Base-by-base conservation (phyloP, 2,329 filamentous ascomycete species). In the Aspergillus arachidicola region DNA sequence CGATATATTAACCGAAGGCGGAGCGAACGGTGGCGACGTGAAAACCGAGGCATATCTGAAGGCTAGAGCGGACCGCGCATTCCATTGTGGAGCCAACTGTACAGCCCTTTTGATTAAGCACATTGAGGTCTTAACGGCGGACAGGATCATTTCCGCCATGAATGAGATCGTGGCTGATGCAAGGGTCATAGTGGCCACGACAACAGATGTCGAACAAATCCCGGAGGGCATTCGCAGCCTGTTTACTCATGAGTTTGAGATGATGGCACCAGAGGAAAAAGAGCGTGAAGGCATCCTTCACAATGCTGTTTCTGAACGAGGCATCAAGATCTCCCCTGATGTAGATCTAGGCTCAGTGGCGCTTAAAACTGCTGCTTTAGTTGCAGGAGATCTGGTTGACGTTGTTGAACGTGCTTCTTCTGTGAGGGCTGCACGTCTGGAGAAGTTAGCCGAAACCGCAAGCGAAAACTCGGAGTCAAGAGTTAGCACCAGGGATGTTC, bases 231-330 rank as follows among this genome's bases (percentile, higher is more conserved):
- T 98, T 23, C 88, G 95, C 59, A 93, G 93, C 12, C 83, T 98
- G 3, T 98, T 99, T 76, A 97, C 93, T 0, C 94, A 99, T 72
- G 95, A 99, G 77, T 84, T 99, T 48, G 94, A 98, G 73, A 93
- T 99, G 87, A 87, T 84, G 51, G 95, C 95, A 0, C 95, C 95
- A 0, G 94, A 98, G 70, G 95, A 99, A 76, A 89, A 88, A 30
- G 94, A 98, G 78, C 86, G 95, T 80, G 94, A 97, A 80, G 91
- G 91, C 2, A 95, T 98, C 54, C 81, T 99, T 10, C 87, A 87
- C 58, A 89, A 89, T 64, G 91, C 96, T 41, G 86, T 97, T 38
- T 86, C 91, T 38, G 89, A 93, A 63, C 87, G 89, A 32, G 89
- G 91, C 2, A 85, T 97, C 26, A 85, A 87, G n/a, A 80, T 97